Evolutionary conservation across 208 protist genomes (phyloP).

Genomic region (Endotrypanum monterogeii): DNA sequence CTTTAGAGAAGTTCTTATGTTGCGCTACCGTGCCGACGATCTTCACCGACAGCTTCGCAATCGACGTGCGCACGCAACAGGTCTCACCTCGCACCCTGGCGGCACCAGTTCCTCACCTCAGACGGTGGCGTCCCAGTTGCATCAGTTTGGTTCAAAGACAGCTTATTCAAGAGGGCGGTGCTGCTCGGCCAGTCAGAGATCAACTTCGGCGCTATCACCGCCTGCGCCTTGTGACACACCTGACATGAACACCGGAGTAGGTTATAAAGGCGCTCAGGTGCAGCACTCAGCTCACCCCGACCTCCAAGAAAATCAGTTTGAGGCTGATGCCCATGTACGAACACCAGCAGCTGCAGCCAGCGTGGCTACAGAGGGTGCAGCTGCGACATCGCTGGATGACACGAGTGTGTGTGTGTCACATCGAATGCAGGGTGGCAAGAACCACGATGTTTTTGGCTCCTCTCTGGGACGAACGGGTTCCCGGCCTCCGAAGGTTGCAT

Average conservation of each 20-base stretch:
- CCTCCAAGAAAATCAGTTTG: neutral
- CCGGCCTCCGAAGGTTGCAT: neutral
- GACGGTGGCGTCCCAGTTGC: slow-evolving; percentile 20
- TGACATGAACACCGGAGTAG: neutral
- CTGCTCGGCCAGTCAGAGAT: neutral
- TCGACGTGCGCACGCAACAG: slow-evolving; percentile 10
- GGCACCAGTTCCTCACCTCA: neutral
- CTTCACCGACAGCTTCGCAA: slow-evolving; percentile 34
- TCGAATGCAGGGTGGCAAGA: slow-evolving; percentile 3
- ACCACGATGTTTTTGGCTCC: slow-evolving; percentile 13
- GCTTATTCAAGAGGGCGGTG: neutral
- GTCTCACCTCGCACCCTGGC: neutral
- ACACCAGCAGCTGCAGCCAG: no score
- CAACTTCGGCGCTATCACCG: neutral
- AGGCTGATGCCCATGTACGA: neutral
- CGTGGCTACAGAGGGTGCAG: neutral
- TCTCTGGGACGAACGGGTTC: neutral
- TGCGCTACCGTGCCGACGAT: slow-evolving; percentile 58
- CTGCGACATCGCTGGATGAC: neutral
- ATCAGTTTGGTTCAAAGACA: slow-evolving; percentile 24
- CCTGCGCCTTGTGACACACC: neutral
- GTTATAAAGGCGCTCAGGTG: neutral
- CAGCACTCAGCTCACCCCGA: neutral
- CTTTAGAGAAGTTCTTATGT: slow-evolving; percentile 78
- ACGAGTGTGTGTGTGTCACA: no score